These are phyloP conservation scores for Microglena sp. DNA, from an alignment of 139 green algal genomes.

Conservation along the genomic window DNA sequence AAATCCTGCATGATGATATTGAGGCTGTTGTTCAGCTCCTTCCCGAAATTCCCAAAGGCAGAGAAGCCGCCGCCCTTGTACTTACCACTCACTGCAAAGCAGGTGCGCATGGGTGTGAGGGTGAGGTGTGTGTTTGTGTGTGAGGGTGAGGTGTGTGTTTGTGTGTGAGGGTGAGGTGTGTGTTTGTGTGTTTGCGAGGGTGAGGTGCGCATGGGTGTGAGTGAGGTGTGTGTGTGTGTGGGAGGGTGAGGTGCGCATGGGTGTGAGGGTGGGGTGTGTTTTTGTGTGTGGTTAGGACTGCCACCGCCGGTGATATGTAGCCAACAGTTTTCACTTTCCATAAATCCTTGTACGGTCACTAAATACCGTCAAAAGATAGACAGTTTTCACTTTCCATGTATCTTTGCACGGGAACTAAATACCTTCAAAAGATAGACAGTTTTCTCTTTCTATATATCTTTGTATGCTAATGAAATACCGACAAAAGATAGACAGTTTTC, in stretches of 20 bases:
- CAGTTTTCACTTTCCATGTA: not conserved
- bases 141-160: not conserved
- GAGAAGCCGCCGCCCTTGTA: too few species aligned
- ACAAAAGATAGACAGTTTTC: too few species aligned
- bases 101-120: conserved; percentile 1
- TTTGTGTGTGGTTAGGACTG: not conserved
- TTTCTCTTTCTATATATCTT: not conserved
- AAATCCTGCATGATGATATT: too few species aligned
- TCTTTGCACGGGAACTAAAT: not conserved
- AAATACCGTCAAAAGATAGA: too few species aligned
- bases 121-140: conserved; percentile 7
- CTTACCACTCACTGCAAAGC: conserved; percentile 48
- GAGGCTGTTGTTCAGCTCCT: too few species aligned
- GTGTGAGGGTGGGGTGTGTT: not conserved
- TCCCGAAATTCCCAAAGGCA: too few species aligned
- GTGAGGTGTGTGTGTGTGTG: not conserved
- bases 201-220: not conserved
- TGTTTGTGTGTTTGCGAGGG: conserved; percentile 1
- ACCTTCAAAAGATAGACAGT: too few species aligned
- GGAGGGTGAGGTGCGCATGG: not conserved
- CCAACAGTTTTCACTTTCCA: not conserved
- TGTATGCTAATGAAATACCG: not conserved
- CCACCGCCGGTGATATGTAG: not conserved
- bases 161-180: too few species aligned
- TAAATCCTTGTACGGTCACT: not conserved